Conservation (phyloP, 2,329 filamentous ascomycete species). For the Neonectria faginata region DNA sequence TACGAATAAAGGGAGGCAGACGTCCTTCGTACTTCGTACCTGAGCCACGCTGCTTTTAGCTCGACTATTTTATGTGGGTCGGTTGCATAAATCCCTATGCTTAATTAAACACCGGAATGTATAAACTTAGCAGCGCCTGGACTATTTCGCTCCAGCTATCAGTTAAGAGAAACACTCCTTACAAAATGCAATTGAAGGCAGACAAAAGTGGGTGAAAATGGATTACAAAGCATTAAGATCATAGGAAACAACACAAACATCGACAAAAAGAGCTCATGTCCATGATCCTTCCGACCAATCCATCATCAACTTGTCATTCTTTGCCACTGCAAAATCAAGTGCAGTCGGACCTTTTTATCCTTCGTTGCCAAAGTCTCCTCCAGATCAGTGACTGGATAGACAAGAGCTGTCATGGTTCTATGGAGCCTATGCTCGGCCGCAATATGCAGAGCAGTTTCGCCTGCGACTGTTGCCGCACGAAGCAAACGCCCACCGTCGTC, state of each 20-base stretch:
- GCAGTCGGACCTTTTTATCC: no score
- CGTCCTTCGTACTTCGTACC: neutral
- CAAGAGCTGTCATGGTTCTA: no score
- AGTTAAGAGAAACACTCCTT: neutral
- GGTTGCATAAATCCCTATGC: neutral
- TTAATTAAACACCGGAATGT: neutral
- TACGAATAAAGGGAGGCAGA: neutral
- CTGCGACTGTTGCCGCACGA: no score
- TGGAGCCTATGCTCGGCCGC: no score
- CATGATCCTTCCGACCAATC: no score
- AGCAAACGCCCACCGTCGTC: no score
- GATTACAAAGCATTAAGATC: neutral
- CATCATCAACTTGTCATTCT: no score
- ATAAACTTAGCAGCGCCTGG: neutral
- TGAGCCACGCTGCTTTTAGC: neutral
- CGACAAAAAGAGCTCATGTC: no score
- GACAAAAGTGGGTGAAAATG: neutral
- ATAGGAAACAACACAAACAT: no score
- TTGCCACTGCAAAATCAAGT: no score
- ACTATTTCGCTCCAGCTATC: no score
- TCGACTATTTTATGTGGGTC: slow-evolving; percentile 3
- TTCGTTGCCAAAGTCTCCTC: neutral
- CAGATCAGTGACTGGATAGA: neutral
- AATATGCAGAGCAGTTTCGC: no score
- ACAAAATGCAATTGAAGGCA: neutral